Percentiles rank a stretch among this genome's conserved stretches.
Evolutionary conservation across 257 asterid species (phyloP).

Genomic region (Thymus quinquecostatus): DNA sequence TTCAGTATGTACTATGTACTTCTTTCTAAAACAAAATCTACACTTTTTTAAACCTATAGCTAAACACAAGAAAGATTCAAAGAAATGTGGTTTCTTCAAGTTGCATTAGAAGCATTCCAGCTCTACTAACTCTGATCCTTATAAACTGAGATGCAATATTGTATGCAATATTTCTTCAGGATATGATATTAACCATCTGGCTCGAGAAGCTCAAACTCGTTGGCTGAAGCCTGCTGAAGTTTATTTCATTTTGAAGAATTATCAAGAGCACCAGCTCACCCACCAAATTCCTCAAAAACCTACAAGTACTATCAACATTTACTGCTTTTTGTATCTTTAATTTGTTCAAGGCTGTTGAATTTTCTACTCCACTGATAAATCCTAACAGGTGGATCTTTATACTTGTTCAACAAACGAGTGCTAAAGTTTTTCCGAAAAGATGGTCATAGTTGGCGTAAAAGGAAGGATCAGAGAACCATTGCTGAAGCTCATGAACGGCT

Average conservation of each 20-base stretch:
- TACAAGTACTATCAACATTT: slow-evolving; percentile 44
- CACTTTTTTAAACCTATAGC: not conserved
- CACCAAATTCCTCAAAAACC: slow-evolving; percentile 79
- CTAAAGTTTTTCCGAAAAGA: slow-evolving; percentile 84
- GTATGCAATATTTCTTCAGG: slow-evolving; percentile 44
- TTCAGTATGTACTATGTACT: not conserved
- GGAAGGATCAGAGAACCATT: slow-evolving; percentile 85
- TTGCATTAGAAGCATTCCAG: slow-evolving; percentile 1
- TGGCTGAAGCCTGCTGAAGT: slow-evolving; percentile 97
- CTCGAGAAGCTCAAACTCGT: slow-evolving; percentile 79
- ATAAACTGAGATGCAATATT: not conserved
- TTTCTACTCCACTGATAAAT: slow-evolving; percentile 25
- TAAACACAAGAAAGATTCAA: not conserved
- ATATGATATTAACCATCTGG: slow-evolving; percentile 59
- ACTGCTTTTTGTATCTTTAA: slow-evolving; percentile 12
- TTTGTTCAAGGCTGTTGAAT: slow-evolving; percentile 21
- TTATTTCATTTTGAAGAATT: slow-evolving; percentile 64
- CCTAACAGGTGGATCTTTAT: slow-evolving; percentile 77
- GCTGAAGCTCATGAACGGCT: slow-evolving; percentile 98
- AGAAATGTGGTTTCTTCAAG: not conserved
- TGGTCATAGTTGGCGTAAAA: slow-evolving; percentile 96
- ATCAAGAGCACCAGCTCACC: slow-evolving; percentile 72
- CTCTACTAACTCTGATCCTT: not conserved
- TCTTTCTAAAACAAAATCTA: not conserved
- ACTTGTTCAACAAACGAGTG: slow-evolving; percentile 81